These are phyloP conservation scores for Termitomyces sp. DNA, from an alignment of 768 basidiomycete species.

Conservation along the genomic window DNA sequence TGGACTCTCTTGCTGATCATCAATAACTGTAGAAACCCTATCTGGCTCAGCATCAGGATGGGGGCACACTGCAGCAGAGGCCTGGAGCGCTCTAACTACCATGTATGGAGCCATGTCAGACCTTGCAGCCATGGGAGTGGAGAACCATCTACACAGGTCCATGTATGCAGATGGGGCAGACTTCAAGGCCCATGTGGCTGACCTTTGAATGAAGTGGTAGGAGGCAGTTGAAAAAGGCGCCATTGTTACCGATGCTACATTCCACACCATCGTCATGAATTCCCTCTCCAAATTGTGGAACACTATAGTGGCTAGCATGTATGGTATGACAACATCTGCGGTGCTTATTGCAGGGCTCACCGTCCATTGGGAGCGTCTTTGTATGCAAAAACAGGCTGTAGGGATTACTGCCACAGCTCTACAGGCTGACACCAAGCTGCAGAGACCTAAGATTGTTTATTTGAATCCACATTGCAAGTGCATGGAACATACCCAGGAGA, in stretches of 20 bases:
- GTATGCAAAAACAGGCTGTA: background rate
- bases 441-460: constrained; percentile 4
- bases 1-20: background rate
- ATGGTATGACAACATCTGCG: background rate
- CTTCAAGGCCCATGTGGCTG: constrained; percentile 13
- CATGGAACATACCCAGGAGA: constrained; percentile 19
- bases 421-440: background rate
- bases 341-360: background rate
- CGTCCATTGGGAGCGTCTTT: background rate
- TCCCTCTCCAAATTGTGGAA: constrained; percentile 1
- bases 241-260: constrained; percentile 10
- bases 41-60: too few relatives aligned
- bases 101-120: constrained; percentile 6
- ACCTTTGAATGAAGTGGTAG: constrained; percentile 12
- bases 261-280: constrained; percentile 14
- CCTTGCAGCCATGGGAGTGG: constrained; percentile 5
- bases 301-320: constrained; percentile 2
- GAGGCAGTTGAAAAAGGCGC: constrained; percentile 17
- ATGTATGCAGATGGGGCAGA: constrained; percentile 8
- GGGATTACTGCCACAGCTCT: background rate
- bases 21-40: background rate
- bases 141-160: constrained; percentile 4
- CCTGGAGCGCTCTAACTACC: constrained; percentile 13
- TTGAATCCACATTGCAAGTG: constrained; percentile 19
- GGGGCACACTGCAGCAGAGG: constrained; percentile 1